Conservation (phyloP, 192 early-diverging fungal genomes). For the Glomus cerebriforme region DNA sequence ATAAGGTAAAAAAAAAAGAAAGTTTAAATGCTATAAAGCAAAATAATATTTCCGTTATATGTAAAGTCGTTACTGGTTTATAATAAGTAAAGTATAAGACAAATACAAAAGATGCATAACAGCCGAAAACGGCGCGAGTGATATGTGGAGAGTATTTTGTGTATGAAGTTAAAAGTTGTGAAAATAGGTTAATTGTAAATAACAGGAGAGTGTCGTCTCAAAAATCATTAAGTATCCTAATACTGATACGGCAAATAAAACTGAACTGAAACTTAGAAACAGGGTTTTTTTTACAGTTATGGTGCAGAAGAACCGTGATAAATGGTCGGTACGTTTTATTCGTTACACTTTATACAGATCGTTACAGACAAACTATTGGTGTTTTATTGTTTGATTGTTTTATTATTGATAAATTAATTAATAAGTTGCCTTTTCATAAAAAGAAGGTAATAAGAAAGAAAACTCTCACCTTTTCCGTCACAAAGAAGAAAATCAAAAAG, state of each 20-base stretch:
- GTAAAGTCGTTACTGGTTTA: too few relatives aligned
- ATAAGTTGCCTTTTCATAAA: background rate
- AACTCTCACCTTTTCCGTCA: background rate
- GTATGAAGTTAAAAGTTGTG: background rate
- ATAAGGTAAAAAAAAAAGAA: too few relatives aligned
- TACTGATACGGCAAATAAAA: slow-evolving; percentile 13
- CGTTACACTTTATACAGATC: slow-evolving; percentile 10
- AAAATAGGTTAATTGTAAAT: background rate
- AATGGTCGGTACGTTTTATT: background rate
- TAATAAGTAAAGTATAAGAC: too few relatives aligned
- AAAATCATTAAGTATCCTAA: background rate
- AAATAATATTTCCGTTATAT: too few relatives aligned
- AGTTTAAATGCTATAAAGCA: too few relatives aligned
- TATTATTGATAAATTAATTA: background rate
- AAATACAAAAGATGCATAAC: background rate
- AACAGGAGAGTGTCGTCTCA: slow-evolving; percentile 1
- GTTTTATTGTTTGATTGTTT: background rate
- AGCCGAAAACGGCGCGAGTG: background rate
- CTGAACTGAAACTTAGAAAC: background rate
- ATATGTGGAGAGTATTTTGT: background rate
- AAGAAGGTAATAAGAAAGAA: background rate
- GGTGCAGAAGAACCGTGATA: background rate
- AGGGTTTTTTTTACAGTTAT: background rate
- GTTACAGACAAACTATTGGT: background rate
- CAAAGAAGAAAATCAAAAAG: background rate